Evolutionary conservation across 257 asterid genomes (phyloP), one percentile per base, ranked within the genome.

Genomic region (Ophiorrhiza pumila): DNA sequence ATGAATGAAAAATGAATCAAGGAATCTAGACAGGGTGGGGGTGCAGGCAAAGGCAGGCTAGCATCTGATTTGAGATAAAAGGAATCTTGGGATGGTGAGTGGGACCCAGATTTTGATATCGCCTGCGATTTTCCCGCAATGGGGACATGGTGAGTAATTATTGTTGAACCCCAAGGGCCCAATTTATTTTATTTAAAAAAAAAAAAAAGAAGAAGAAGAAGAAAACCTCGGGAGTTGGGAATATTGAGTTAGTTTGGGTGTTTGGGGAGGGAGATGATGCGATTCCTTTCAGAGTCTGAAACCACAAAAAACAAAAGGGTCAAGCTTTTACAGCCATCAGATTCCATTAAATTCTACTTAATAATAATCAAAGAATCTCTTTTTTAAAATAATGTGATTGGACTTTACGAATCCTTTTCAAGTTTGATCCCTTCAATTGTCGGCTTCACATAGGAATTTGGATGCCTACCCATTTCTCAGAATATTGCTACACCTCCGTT

Each of bases 321-420:
- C 76, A 61, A 71, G 25, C 41, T 29, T 73, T 78, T 65, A 71
- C 81, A 70, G 49, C 77, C 79, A 47, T 69, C 71, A 72, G 89
- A 85, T 82, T 80, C 84, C 76, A 39, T 27, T 23, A 0, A 53
- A 37, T n/a, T n/a, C n/a, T n/a, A n/a, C n/a, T n/a, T n/a, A n/a
- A n/a, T n/a, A n/a, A n/a, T n/a, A n/a, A n/a, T n/a, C n/a, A n/a
- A n/a, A n/a, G n/a, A n/a, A n/a, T n/a, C n/a, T n/a, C n/a, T n/a
- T n/a, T n/a, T n/a, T n/a, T n/a, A n/a, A n/a, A n/a, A n/a, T n/a
- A n/a, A n/a, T n/a, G n/a, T n/a, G n/a, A n/a, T n/a, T n/a, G n/a
- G n/a, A n/a, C n/a, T n/a, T n/a, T n/a, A n/a, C n/a, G n/a, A n/a
- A n/a, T n/a, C n/a, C n/a, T n/a, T n/a, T n/a, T n/a, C n/a, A n/a